phyloP scores from a whole-genome alignment of 345 rosid genomes.

The Lepidium africanum region DNA sequence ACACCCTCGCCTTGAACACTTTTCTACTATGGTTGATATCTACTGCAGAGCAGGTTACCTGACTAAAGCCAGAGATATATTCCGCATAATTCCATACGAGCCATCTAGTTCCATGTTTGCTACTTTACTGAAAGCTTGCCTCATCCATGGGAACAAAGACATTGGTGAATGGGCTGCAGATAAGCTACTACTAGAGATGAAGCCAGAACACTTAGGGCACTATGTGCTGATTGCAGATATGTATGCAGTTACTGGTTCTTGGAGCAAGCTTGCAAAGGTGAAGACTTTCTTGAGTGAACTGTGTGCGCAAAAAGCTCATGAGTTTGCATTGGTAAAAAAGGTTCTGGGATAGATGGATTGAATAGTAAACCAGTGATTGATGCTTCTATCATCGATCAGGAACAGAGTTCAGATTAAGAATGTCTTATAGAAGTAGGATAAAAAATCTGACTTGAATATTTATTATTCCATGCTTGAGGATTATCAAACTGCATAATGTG shows the following conservation, averaged over 20 bases:
- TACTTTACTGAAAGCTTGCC: conserved; percentile 62
- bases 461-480: neutral
- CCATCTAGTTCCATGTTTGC: conserved; percentile 72
- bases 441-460: neutral
- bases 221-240: conserved; percentile 52
- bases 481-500: neutral
- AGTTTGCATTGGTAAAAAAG: conserved; percentile 46
- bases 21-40: conserved; percentile 68
- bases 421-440: conserved; percentile 28
- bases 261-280: conserved; percentile 50
- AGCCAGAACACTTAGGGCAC: conserved; percentile 51
- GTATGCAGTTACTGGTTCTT: conserved; percentile 51
- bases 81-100: conserved; percentile 35
- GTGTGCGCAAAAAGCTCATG: conserved; percentile 49
- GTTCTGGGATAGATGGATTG: conserved; percentile 42
- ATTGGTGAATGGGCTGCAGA: conserved; percentile 86
- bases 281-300: conserved; percentile 48
- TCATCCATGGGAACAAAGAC: conserved; percentile 39
- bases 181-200: conserved; percentile 42
- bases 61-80: conserved; percentile 41
- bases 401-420: conserved; percentile 34
- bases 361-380: conserved; percentile 46
- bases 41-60: conserved; percentile 66
- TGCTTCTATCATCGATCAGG: conserved; percentile 19
- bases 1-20: conserved; percentile 55